Evolutionary conservation across 2,329 filamentous ascomycete genomes (phyloP).

Genomic region (Exophiala viscosa): DNA sequence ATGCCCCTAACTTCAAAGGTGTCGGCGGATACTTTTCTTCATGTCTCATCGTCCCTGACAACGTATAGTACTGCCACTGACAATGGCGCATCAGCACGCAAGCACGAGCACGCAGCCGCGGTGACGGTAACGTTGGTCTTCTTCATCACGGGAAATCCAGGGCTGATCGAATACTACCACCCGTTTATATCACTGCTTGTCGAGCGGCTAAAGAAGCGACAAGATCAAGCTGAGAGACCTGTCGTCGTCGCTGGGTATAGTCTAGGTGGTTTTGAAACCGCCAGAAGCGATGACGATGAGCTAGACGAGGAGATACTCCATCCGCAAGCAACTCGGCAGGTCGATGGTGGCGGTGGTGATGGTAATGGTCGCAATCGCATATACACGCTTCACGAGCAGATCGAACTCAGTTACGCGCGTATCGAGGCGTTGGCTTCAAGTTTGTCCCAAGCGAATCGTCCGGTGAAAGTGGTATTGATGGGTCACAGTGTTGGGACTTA

Average conservation of each 20-base stretch:
- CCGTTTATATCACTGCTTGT: constrained; percentile 40
- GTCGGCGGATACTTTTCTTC: constrained; percentile 18
- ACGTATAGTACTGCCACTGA: not conserved
- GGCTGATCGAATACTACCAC: constrained; percentile 49
- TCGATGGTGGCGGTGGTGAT: not conserved
- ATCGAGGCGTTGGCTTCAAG: constrained; percentile 37
- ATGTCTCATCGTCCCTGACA: constrained; percentile 13
- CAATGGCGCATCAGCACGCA: not conserved
- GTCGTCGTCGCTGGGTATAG: constrained; percentile 21
- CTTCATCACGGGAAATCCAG: constrained; percentile 51
- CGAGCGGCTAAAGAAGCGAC: not conserved
- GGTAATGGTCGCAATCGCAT: not conserved
- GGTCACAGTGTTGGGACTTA: constrained; percentile 74
- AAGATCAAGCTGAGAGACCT: not conserved
- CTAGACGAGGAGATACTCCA: constrained; percentile 8
- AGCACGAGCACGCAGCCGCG: not conserved
- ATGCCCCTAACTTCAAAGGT: constrained; percentile 5
- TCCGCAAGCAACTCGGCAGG: not conserved
- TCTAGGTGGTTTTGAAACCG: constrained; percentile 24
- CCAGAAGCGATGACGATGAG: not conserved
- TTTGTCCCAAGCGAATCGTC: not conserved
- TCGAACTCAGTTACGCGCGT: constrained; percentile 44
- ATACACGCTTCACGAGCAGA: constrained; percentile 41
- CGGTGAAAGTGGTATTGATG: constrained; percentile 57
- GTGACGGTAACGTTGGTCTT: constrained; percentile 32